Conservation (phyloP, 169 alveolate genomes). For the Prorocentrum cordatum region DNA sequence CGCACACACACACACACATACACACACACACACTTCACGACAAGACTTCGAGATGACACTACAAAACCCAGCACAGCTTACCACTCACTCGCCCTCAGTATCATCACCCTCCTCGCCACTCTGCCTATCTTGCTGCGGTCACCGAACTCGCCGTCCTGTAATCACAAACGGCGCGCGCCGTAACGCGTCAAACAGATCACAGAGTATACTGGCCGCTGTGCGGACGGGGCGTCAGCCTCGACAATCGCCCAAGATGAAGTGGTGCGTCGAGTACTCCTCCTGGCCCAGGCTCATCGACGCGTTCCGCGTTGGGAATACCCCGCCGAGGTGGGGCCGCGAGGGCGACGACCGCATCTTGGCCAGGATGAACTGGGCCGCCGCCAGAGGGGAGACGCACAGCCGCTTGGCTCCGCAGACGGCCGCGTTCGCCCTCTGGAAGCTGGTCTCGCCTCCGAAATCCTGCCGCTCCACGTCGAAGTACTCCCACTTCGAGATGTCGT, state of each 20-base stretch:
- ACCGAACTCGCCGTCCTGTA: no score
- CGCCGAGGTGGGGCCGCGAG: neutral
- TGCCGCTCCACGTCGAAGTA: neutral
- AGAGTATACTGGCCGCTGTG: no score
- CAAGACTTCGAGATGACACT: no score
- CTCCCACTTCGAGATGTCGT: constrained; percentile 4
- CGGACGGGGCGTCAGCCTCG: no score
- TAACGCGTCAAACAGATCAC: no score
- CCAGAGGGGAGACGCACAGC: neutral
- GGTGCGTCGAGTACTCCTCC: neutral
- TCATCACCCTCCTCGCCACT: no score
- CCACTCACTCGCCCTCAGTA: no score
- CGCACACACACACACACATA: no score
- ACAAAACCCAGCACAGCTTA: no score
- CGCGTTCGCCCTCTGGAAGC: neutral
- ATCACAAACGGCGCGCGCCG: no score
- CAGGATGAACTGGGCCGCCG: neutral
- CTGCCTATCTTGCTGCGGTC: no score
- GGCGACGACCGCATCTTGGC: neutral
- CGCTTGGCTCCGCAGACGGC: neutral
- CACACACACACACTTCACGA: no score
- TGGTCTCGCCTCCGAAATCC: neutral
- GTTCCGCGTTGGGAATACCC: neutral
- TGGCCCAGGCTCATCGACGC: neutral
- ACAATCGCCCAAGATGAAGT: neutral